Percentiles rank a stretch among this genome's conserved stretches.
Conservation (phyloP, 2,329 filamentous ascomycete genomes). For the Colletotrichum magnum region DNA sequence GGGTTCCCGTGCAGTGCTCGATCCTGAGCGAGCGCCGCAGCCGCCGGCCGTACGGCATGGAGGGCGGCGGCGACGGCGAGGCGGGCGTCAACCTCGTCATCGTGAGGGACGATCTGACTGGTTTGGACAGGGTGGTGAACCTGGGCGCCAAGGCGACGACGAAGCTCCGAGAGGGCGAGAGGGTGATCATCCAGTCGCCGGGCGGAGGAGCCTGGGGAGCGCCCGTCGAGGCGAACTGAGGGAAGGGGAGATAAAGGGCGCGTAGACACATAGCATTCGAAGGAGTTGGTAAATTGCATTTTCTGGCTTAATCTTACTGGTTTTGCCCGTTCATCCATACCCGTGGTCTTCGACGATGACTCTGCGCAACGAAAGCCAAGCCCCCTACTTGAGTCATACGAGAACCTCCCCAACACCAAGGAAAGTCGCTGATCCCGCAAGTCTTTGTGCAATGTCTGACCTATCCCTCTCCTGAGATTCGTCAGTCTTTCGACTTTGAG, state of each 20-base stretch:
- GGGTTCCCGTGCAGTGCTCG: constrained; percentile 81
- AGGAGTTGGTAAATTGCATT: not conserved
- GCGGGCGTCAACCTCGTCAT: constrained; percentile 81
- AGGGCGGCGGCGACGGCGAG: constrained; percentile 77
- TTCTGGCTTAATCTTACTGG: not conserved
- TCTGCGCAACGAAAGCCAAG: not conserved
- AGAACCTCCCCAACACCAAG: not conserved
- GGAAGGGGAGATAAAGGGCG: not conserved
- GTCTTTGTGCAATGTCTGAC: constrained; percentile 1
- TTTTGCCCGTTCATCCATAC: not conserved
- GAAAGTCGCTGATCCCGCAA: not conserved
- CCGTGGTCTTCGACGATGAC: not conserved
- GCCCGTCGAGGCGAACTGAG: constrained; percentile 10
- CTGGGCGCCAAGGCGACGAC: constrained; percentile 41
- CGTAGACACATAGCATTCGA: not conserved
- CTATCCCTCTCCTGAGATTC: not conserved
- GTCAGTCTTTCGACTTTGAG: not conserved
- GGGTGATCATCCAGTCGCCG: constrained; percentile 40
- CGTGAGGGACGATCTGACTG: constrained; percentile 46
- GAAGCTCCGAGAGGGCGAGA: constrained; percentile 36
- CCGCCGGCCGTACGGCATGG: constrained; percentile 81
- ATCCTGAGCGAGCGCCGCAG: constrained; percentile 85
- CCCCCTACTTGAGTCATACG: not conserved
- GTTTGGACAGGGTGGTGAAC: constrained; percentile 49
- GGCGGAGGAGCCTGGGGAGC: constrained; percentile 39